Base-by-base conservation (phyloP, 192 early-diverging fungal species). In the Piromyces finnis region DNA sequence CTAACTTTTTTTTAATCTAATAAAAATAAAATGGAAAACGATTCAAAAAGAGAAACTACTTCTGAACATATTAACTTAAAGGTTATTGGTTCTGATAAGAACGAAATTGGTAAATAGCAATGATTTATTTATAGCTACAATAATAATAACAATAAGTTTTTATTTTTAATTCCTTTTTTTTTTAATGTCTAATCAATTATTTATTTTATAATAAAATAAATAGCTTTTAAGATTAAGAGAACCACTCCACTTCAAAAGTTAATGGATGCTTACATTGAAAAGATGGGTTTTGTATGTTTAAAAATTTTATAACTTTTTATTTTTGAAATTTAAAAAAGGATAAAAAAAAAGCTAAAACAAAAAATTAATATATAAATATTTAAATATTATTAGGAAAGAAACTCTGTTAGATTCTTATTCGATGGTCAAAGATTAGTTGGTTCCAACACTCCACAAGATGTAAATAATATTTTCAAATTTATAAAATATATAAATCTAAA, bases 211-310 rank as follows among this genome's bases (percentile, higher is more conserved):
- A 84, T 29, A 29, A 37, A 28, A 29, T 27, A n/a, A 39, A 28
- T 29, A 94, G 95, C 95, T 90, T 98, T 98, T 88, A 98, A 97
- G 87, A 98, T 98, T 86, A 98, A 97, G 86, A 90, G 93, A 36
- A 87, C 91, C 15, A 97, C 97, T 30, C 94, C 92, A 80, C 89
- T 98, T 29, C 91, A 92, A 79, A 96, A 97, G 82, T 86, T 98
- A 79, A 96, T 98, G 94, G 94, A 96, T 78, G 95, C 97, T 14
- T 98, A 96, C 82, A 92, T 94, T 82, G 88, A 91, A 16, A 93
- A 96, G 77, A 93, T 94, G 78, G 95, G 95, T 36, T 83, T 88
- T 85, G 88, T 88, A 51, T 27, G 85, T 82, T 2, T 3, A 51
- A 15, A 22, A 82, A 27, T 30, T 27, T 15, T 28, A 32, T 32